Evolutionary conservation across 768 basidiomycete species (phyloP).

Genomic region (Leccinum broughii): DNA sequence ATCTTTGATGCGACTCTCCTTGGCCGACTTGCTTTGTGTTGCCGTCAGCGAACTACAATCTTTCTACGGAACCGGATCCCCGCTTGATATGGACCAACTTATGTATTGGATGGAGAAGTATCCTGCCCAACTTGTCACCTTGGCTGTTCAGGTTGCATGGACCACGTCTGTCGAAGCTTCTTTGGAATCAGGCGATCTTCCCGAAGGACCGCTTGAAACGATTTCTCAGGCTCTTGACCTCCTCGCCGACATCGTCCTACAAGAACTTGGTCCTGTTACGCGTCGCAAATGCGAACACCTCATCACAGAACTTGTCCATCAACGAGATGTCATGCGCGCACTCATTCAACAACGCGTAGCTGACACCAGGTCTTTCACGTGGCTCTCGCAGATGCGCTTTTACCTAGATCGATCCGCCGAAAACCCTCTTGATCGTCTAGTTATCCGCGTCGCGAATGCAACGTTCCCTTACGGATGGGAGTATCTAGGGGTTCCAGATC

Average conservation of each 20-base stretch:
- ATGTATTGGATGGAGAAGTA: conserved; percentile 92
- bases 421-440: conserved; percentile 77
- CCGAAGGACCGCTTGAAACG: conserved; percentile 70
- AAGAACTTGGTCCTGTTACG: conserved; percentile 85
- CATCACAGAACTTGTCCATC: conserved; percentile 98
- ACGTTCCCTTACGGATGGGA: conserved; percentile 98
- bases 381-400: conserved; percentile 99
- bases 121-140: conserved; percentile 93
- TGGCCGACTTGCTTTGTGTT: conserved; percentile 78
- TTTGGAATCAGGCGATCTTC: conserved; percentile 53
- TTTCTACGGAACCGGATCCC: conserved; percentile 71
- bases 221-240: conserved; percentile 85
- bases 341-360: conserved; percentile 66
- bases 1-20: conserved; percentile 86
- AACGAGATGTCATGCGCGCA: conserved; percentile 88
- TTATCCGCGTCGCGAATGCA: conserved; percentile 86
- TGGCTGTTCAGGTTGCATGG: conserved; percentile 97
- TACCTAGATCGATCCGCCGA: conserved; percentile 75
- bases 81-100: conserved; percentile 64
- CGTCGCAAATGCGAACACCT: conserved; percentile 98
- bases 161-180: conserved; percentile 78
- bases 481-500: conserved; percentile 95
- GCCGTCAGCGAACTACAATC: conserved; percentile 77
- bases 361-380: conserved; percentile 77
- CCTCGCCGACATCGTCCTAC: conserved; percentile 94